Evolutionary conservation across 2,329 filamentous ascomycete species (phyloP).

Genomic region (Beauveria australis): DNA sequence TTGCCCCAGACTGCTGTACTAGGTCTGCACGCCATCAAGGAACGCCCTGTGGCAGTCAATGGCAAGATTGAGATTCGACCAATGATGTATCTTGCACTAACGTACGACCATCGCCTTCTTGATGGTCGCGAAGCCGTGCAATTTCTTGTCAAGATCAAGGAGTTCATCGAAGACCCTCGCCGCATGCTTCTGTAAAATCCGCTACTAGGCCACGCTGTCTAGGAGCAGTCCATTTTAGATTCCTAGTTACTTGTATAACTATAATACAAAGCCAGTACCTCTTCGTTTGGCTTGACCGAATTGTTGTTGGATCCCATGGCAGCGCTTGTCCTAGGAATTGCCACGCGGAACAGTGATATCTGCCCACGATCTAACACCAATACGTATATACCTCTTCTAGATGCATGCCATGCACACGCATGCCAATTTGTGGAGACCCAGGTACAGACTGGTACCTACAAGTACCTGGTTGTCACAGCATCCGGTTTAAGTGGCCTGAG

Average conservation of each 20-base stretch:
- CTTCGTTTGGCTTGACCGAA: neutral
- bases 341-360: no score
- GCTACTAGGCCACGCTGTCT: neutral
- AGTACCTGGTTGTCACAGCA: no score
- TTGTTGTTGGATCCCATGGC: neutral
- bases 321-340: neutral
- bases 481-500: no score
- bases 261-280: neutral
- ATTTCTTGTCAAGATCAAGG: conserved; percentile 95
- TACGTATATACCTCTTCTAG: no score
- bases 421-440: no score
- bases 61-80: conserved; percentile 92
- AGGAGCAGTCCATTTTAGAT: conserved; percentile 8
- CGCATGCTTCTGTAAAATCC: conserved; percentile 66
- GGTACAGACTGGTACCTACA: no score
- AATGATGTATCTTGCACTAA: conserved; percentile 99
- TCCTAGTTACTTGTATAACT: conserved; percentile 5
- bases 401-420: neutral
- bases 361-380: no score
- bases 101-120: conserved; percentile 92
- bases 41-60: conserved; percentile 79
- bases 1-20: conserved; percentile 86
- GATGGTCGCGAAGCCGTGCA: conserved; percentile 94
- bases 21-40: conserved; percentile 93
- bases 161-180: conserved; percentile 91